Conservation (phyloP, 371 early-diverging fungal species). For the Catenaria anguillulae region DNA sequence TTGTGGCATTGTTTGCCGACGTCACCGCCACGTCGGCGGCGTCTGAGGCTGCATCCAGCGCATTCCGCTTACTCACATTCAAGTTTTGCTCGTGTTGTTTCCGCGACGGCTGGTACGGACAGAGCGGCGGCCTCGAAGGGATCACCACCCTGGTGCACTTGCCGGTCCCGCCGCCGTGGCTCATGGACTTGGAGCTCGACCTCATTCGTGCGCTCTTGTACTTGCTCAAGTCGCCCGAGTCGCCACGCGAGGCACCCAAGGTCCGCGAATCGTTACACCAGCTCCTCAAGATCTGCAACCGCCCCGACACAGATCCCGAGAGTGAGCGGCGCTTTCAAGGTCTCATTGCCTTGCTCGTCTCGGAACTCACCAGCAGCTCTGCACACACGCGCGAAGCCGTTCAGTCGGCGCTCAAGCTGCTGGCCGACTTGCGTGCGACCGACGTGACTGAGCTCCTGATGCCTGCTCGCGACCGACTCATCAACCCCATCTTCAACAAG, state of each 20-base stretch:
- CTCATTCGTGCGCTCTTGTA: slow-evolving; percentile 82
- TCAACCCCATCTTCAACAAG: slow-evolving; percentile 91
- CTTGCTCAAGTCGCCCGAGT: slow-evolving; percentile 77
- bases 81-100: slow-evolving; percentile 46
- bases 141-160: slow-evolving; percentile 55
- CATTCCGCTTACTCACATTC: slow-evolving; percentile 55
- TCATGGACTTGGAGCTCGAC: slow-evolving; percentile 79
- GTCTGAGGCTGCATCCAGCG: slow-evolving; percentile 42
- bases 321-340: slow-evolving; percentile 19
- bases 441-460: slow-evolving; percentile 70
- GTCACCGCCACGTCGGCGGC: slow-evolving; percentile 15
- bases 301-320: slow-evolving; percentile 32
- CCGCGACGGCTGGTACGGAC: slow-evolving; percentile 36
- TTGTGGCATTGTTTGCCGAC: slow-evolving; percentile 37
- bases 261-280: slow-evolving; percentile 43
- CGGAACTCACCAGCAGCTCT: slow-evolving; percentile 87
- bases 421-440: slow-evolving; percentile 59
- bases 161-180: slow-evolving; percentile 58
- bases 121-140: slow-evolving; percentile 79
- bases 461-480: slow-evolving; percentile 68
- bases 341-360: slow-evolving; percentile 64
- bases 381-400: slow-evolving; percentile 74
- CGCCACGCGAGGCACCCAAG: slow-evolving; percentile 54
- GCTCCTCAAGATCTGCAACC: slow-evolving; percentile 67
- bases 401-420: slow-evolving; percentile 59